Conservation (phyloP, 2,329 filamentous ascomycete genomes). For the Exutisphaerella laricina region DNA sequence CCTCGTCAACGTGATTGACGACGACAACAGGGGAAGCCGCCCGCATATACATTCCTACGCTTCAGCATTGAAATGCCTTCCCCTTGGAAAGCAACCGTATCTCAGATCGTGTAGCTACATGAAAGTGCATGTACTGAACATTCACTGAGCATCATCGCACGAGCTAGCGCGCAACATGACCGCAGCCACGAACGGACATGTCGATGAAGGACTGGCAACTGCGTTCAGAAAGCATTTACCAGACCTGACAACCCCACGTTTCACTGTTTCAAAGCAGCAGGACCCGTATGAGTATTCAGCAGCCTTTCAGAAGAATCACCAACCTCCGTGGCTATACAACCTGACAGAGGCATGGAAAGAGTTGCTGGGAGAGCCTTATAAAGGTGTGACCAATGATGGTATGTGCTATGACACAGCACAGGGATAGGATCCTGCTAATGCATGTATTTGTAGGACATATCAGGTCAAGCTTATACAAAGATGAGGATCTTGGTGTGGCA, state of each 20-base stretch:
- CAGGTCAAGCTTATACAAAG: constrained; percentile 21
- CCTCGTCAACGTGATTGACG: constrained; percentile 9
- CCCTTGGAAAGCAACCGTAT: no score
- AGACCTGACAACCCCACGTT: constrained; percentile 54
- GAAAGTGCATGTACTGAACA: neutral
- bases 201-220: constrained; percentile 16
- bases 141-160: neutral
- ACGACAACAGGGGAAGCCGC: constrained; percentile 3
- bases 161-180: neutral
- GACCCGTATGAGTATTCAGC: constrained; percentile 56
- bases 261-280: constrained; percentile 57
- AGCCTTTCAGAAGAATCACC: constrained; percentile 21
- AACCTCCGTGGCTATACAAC: constrained; percentile 27
- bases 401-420: no score
- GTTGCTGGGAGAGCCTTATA: constrained; percentile 56
- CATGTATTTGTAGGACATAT: no score
- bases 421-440: no score
- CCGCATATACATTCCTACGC: neutral
- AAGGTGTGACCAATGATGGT: constrained; percentile 65
- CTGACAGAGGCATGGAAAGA: constrained; percentile 20
- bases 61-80: no score
- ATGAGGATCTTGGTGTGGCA: constrained; percentile 60
- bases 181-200: constrained; percentile 5
- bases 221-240: constrained; percentile 55
- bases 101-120: no score